Evolutionary conservation across 2,329 filamentous ascomycete species (phyloP).

Genomic region (Rachicladosporium sp.): DNA sequence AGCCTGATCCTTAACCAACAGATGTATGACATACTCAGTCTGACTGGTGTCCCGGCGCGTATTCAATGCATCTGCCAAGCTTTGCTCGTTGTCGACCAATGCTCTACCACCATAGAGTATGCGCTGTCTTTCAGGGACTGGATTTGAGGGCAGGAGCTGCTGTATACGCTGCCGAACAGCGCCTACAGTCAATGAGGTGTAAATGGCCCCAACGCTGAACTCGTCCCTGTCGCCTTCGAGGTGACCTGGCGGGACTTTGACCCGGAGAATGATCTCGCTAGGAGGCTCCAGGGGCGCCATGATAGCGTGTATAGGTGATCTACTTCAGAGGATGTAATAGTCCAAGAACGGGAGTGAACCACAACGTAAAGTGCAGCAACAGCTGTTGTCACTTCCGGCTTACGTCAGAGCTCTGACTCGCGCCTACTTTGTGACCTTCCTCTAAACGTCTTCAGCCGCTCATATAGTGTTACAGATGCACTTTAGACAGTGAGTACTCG

Average conservation of each 20-base stretch:
- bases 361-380: no score
- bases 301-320: no score
- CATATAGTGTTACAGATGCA: no score
- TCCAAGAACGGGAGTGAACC: no score
- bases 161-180: conserved; percentile 43
- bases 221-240: conserved; percentile 14
- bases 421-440: no score
- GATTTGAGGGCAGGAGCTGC: conserved; percentile 34
- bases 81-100: conserved; percentile 37
- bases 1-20: conserved; percentile 17
- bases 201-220: conserved; percentile 16
- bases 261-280: conserved; percentile 15
- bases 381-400: no score
- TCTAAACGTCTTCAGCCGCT: no score
- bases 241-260: conserved; percentile 23
- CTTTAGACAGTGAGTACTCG: no score
- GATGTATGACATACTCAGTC: conserved; percentile 22
- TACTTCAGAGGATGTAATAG: no score
- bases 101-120: conserved; percentile 47
- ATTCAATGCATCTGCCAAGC: conserved; percentile 39
- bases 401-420: no score
- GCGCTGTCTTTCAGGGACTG: conserved; percentile 37
- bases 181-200: conserved; percentile 32
- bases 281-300: conserved; percentile 22
- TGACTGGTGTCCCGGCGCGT: conserved; percentile 34